Conservation (phyloP, 2,329 filamentous ascomycete genomes). For the Talaromyces atroroseus region DNA sequence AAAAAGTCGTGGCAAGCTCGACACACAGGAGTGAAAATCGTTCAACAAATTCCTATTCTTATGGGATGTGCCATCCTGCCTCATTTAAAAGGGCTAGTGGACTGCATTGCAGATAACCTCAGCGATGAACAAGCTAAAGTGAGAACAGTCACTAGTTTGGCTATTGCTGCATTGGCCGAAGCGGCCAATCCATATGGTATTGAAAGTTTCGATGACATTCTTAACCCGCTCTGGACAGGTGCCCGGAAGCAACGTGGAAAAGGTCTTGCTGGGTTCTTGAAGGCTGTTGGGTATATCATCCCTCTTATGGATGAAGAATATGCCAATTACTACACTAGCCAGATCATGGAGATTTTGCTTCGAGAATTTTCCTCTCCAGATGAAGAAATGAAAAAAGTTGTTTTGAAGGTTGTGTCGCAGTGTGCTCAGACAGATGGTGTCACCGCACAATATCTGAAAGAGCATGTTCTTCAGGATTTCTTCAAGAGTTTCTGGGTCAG, state of each 20-base stretch:
- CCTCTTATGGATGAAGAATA: conserved; percentile 99
- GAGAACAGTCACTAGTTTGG: conserved; percentile 88
- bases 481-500: conserved; percentile 99
- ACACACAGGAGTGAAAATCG: conserved; percentile 97
- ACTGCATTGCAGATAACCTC: conserved; percentile 91
- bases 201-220: conserved; percentile 95
- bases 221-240: conserved; percentile 95
- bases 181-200: conserved; percentile 98
- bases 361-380: conserved; percentile 95
- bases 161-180: conserved; percentile 90
- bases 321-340: conserved; percentile 96
- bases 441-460: conserved; percentile 88
- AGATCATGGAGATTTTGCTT: conserved; percentile 97
- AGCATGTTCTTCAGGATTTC: conserved; percentile 90
- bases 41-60: conserved; percentile 96
- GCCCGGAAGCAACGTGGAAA: conserved; percentile 95
- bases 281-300: conserved; percentile 96
- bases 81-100: conserved; percentile 90
- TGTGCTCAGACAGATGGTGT: conserved; percentile 93
- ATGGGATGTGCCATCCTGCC: conserved; percentile 97
- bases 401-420: conserved; percentile 93
- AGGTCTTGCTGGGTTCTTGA: conserved; percentile 89
- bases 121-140: conserved; percentile 99
- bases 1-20: conserved; percentile 99
- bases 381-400: conserved; percentile 99